phyloP scores from a whole-genome alignment of 495 filamentous ascomycete species.

The Penicillium verhagenii region DNA sequence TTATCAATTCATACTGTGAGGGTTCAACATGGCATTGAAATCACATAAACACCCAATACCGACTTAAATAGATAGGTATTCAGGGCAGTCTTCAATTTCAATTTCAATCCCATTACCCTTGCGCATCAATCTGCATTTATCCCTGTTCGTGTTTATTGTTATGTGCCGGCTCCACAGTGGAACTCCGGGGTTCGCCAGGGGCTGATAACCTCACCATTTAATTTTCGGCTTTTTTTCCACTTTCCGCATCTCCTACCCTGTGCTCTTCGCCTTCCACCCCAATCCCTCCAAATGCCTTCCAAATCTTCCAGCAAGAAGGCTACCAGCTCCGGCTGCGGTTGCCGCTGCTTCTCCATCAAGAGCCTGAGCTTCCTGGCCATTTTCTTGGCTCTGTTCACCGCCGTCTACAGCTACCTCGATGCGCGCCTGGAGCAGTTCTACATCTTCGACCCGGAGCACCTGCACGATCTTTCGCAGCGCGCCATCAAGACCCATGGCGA shows the following conservation, averaged over 20 bases:
- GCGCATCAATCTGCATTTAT: neutral
- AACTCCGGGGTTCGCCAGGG: constrained; percentile 22
- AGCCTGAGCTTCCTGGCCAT: constrained; percentile 57
- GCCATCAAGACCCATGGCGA: constrained; percentile 67
- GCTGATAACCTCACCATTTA: neutral
- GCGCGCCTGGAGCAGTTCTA: constrained; percentile 71
- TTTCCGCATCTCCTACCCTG: neutral
- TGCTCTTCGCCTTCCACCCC: constrained; percentile 1
- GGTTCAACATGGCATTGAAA: too few species aligned
- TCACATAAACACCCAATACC: neutral
- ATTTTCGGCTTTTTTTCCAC: neutral
- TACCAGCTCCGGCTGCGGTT: constrained; percentile 23
- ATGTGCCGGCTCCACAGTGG: constrained; percentile 14
- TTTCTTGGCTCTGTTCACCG: constrained; percentile 57
- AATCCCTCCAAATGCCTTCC: constrained; percentile 23
- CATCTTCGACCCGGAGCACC: constrained; percentile 66
- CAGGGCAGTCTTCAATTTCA: too few species aligned
- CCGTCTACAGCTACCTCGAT: constrained; percentile 63
- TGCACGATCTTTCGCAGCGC: constrained; percentile 65
- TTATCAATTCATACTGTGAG: too few species aligned
- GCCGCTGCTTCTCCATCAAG: constrained; percentile 30
- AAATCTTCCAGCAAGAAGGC: constrained; percentile 26
- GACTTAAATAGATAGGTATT: neutral
- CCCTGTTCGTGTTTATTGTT: neutral
- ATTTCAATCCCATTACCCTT: neutral